Base-by-base conservation (phyloP, 257 asterid species). In the Solanum rostratum region DNA sequence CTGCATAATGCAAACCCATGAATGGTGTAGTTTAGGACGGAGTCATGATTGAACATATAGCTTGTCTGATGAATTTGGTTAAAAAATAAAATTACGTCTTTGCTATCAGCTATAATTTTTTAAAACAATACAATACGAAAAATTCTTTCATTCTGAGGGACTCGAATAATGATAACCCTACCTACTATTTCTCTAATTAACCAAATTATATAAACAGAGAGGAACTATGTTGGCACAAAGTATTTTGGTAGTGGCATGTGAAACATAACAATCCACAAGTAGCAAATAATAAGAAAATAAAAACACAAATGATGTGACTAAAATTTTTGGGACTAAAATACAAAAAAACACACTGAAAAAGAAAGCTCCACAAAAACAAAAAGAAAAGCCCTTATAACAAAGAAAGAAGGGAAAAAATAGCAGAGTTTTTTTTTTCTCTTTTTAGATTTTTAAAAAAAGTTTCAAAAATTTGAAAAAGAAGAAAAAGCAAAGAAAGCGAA, bases 401-500 rank as follows among this genome's bases (percentile, higher is more conserved):
- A 81, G 15, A 81, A 54, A 80, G 37, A 18, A 9, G 12, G 14
- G 59, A 4, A n/a, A 55, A 81, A 59, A 55, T 43, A 37, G 57
- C 22, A n/a, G n/a, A 8, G 22, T 57, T 81, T 29, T 30, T 80
- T 43, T 22, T 57, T 20, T 46, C 39, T 45, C 57, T 22, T 74
- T 74, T 78, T 50, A 53, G 15, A 33, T 66, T 16, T 3, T 13
- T 3, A 55, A 57, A 63, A 85, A 71, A 86, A 80, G 80, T 63
- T 45, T 73, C 54, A 84, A 84, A 83, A 85, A 78, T 22, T 3
- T 65, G 71, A 60, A 66, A 78, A 66, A 78, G 29, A 49, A 78
- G 16, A 29, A 50, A 60, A 85, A 88, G 84, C 50, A 87, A 83
- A 83, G 94, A 90, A 83, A 90, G 91, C 91, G 90, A 91, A 84